Percentiles rank a stretch among this genome's conserved stretches.
These are phyloP conservation scores for Globisporangium polare DNA, from an alignment of 352 stramenopile species.

Conservation along the genomic window DNA sequence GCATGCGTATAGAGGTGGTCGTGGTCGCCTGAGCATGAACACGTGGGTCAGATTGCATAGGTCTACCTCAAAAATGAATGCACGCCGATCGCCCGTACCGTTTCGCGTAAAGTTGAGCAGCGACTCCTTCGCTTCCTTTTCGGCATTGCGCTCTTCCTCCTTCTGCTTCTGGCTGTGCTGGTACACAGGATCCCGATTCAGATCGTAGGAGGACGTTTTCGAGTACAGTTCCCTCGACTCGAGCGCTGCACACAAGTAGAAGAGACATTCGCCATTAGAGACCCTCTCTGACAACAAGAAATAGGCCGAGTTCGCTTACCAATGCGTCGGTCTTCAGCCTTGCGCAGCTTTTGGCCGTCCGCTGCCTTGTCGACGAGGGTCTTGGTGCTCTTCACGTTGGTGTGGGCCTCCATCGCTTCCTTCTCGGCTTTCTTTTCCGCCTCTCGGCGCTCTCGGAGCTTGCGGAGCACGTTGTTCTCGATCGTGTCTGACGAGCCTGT, in stretches of 20 bases:
- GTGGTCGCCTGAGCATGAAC: slow-evolving; percentile 7
- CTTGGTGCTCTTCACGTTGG: slow-evolving; percentile 36
- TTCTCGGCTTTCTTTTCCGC: slow-evolving; percentile 40
- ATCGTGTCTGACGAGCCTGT: slow-evolving; percentile 9
- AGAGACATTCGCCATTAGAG: background rate
- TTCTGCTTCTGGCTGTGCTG: slow-evolving; percentile 45
- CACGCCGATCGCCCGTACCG: background rate
- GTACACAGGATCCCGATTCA: slow-evolving; percentile 50
- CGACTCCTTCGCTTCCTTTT: slow-evolving; percentile 26
- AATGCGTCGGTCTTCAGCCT: slow-evolving; percentile 35
- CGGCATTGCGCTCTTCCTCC: slow-evolving; percentile 25
- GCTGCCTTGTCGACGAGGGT: slow-evolving; percentile 44
- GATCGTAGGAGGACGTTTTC: slow-evolving; percentile 31
- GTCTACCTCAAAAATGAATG: background rate
- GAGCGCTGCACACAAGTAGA: slow-evolving; percentile 11
- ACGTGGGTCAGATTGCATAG: background rate
- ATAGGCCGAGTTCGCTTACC: background rate
- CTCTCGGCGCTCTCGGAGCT: slow-evolving; percentile 33
- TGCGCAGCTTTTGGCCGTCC: slow-evolving; percentile 38
- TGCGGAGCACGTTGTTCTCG: slow-evolving; percentile 28
- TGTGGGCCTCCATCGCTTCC: slow-evolving; percentile 26
- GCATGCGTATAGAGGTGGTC: slow-evolving; percentile 18
- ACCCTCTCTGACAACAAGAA: background rate
- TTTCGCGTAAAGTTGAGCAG: slow-evolving; percentile 20
- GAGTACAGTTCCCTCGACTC: slow-evolving; percentile 35